These are phyloP conservation scores for Ambrosia artemisiifolia DNA, from an alignment of 129 eudicot genomes.

Conservation along the genomic window DNA sequence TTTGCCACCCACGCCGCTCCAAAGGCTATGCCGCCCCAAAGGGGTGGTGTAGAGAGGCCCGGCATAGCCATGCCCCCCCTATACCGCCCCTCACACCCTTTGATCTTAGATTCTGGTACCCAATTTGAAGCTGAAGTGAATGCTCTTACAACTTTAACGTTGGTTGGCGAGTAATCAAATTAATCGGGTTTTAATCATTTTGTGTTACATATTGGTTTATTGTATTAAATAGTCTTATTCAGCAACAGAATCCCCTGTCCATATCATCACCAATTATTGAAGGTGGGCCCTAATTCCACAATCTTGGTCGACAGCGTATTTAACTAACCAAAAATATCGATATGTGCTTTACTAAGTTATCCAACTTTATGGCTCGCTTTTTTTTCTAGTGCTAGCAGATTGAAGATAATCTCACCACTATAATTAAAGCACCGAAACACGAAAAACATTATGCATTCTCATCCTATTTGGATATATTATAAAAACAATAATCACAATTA, in stretches of 20 bases:
- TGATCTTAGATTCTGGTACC: too few species aligned
- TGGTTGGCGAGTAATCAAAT: too few species aligned
- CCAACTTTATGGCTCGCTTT: slow-evolving; percentile 16
- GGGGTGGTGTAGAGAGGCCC: too few species aligned
- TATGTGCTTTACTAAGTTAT: slow-evolving; percentile 13
- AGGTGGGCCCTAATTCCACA: neutral
- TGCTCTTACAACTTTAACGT: too few species aligned
- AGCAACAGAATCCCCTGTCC: neutral
- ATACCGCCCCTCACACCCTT: too few species aligned
- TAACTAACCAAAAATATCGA: neutral
- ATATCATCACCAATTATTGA: slow-evolving; percentile 21
- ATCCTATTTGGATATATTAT: neutral
- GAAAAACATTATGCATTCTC: neutral
- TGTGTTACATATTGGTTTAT: too few species aligned
- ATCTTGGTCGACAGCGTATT: slow-evolving; percentile 5
- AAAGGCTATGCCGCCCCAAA: too few species aligned
- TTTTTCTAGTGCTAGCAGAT: slow-evolving; percentile 6
- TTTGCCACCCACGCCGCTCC: too few species aligned
- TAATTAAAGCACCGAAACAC: neutral
- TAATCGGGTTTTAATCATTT: too few species aligned
- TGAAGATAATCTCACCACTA: slow-evolving; percentile 17
- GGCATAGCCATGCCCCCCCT: too few species aligned
- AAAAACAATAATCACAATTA: neutral
- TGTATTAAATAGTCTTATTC: too few species aligned
- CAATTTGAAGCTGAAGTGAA: too few species aligned